Base-by-base conservation (phyloP, 208 protist genomes). In the Trypanosoma grayi region DNA sequence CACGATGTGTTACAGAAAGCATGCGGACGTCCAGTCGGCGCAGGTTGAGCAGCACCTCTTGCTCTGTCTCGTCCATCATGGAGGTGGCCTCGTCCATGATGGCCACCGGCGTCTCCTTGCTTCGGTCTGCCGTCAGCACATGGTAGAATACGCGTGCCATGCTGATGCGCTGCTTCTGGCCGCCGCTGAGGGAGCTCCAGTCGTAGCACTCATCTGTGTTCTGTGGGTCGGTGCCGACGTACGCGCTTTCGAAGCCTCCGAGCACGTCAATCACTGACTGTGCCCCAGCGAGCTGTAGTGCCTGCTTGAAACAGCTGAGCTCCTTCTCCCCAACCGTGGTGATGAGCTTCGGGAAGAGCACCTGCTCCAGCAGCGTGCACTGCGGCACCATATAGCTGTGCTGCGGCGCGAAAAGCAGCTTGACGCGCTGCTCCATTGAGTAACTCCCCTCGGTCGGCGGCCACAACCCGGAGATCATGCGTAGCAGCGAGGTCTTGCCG, bases 31-130 rank as follows among this genome's bases (percentile, higher is more conserved):
- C 66, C 25, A 89, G 55, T 22, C 63, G 72, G n/a, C 83, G 85
- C 45, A 95, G 56, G 46, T 95, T 77, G 62, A 77, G 82, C 40
- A 95, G 54, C 14, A 95, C 83, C 47, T 87, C 79, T 68, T 92
- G 75, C 71, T 91, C 83, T 39, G 83, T 90, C 37, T 92, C 85
- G 61, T 92, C 85, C 85, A 96, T 92, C 85, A 90, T 92, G 9
- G 84, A 92, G 5, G 90, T 93, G 1, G 87, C 77, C 67, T 96
- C 90, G 66, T 96, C 90, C 10, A 93, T 59, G 6, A 96, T 76
- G 16, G 78, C 87, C 0, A 94, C 73, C 0, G 79, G 83, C 16
- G 70, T 81, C 34, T 71, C 53, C 43, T 75, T 69, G 22, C 50
- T 75, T 34, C 80, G 75, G 45, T 92, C 76, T 69, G 83, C 86